Conservation (phyloP, 2,329 filamentous ascomycete genomes). For the Trichoderma sp. region DNA sequence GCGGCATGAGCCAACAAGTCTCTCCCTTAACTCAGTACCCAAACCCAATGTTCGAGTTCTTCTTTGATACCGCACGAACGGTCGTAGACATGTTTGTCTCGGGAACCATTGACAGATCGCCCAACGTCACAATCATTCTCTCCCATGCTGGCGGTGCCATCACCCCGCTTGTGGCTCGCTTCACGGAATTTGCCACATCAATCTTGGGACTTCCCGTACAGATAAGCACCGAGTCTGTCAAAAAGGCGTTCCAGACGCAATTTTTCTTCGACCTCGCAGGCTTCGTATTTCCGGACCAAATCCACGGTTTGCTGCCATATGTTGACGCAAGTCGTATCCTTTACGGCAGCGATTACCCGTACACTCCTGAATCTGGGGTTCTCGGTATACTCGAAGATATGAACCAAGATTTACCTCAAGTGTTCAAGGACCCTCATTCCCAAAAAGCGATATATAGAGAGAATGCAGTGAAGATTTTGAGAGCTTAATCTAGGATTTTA, state of each 20-base stretch:
- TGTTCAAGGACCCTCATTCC: background rate
- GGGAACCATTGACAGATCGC: conserved; percentile 48
- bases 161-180: conserved; percentile 46
- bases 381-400: background rate
- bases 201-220: conserved; percentile 14
- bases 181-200: conserved; percentile 25
- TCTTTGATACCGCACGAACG: conserved; percentile 53
- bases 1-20: conserved; percentile 29
- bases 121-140: conserved; percentile 49
- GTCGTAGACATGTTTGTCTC: conserved; percentile 50
- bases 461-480: background rate
- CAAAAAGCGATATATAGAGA: background rate
- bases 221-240: background rate
- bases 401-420: background rate
- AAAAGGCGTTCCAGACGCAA: conserved; percentile 31
- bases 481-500: background rate
- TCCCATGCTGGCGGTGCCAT: conserved; percentile 50
- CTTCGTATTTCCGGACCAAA: conserved; percentile 50
- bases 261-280: conserved; percentile 57
- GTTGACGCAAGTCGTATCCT: conserved; percentile 45
- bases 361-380: conserved; percentile 37
- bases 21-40: conserved; percentile 33
- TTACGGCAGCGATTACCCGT: conserved; percentile 57
- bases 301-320: conserved; percentile 48
- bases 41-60: conserved; percentile 47